Conservation (phyloP, 345 rosid species). For the Tarenaya hassleriana region DNA sequence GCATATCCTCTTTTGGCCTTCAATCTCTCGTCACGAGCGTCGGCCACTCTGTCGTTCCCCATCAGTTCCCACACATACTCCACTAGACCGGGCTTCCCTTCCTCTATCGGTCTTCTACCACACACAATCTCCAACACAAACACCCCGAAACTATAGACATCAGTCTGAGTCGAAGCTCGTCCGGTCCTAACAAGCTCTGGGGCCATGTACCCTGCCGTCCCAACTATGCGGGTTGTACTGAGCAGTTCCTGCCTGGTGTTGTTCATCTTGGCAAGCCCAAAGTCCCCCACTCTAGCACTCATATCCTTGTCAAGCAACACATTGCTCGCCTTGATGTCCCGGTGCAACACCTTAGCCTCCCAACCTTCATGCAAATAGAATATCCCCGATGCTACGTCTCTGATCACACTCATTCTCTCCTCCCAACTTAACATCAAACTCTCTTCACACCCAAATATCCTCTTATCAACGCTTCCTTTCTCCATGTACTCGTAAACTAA, state of each 20-base stretch:
- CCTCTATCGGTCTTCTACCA: constrained; percentile 45
- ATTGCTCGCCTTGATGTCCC: constrained; percentile 82
- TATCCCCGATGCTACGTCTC: constrained; percentile 60
- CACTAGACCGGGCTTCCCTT: constrained; percentile 38
- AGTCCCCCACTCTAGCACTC: constrained; percentile 66
- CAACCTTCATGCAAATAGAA: constrained; percentile 71
- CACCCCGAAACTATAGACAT: constrained; percentile 42
- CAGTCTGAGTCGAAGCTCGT: constrained; percentile 42
- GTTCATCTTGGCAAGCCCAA: constrained; percentile 62
- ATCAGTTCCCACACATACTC: constrained; percentile 32
- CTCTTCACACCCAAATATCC: constrained; percentile 38
- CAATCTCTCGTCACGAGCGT: constrained; percentile 42
- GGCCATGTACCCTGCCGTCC: constrained; percentile 73
- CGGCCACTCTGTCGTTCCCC: constrained; percentile 36
- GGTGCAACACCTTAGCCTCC: constrained; percentile 67
- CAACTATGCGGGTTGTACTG: constrained; percentile 62
- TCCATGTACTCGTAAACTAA: constrained; percentile 75
- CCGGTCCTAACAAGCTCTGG: constrained; percentile 54
- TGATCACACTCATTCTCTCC: constrained; percentile 50
- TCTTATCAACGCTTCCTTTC: constrained; percentile 63
- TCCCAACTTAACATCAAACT: constrained; percentile 35
- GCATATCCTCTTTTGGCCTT: constrained; percentile 32
- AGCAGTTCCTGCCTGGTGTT: constrained; percentile 43
- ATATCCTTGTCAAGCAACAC: constrained; percentile 67
- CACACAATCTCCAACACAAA: constrained; percentile 42